phyloP scores from a whole-genome alignment of 352 stramenopile species.

The Phytophthora ohioensis region DNA sequence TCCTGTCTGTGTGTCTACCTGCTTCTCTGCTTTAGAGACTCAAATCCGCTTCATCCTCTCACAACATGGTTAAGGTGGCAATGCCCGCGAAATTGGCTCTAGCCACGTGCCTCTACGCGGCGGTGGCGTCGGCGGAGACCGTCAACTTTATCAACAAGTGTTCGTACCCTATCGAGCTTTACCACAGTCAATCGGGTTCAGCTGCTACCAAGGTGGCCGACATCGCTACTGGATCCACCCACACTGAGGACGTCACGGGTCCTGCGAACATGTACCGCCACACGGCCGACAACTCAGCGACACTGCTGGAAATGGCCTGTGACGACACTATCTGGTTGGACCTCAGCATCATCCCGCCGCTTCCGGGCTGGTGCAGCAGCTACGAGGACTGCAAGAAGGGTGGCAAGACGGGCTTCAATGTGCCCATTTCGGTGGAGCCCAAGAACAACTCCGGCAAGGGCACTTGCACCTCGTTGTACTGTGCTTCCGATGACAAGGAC shows the following conservation, averaged over 20 bases:
- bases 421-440: constrained; percentile 56
- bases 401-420: constrained; percentile 63
- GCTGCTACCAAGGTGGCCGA: constrained; percentile 22
- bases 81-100: constrained; percentile 30
- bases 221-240: constrained; percentile 31
- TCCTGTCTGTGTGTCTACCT: constrained; percentile 7
- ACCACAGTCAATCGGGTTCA: constrained; percentile 47
- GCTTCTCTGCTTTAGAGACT: constrained; percentile 22
- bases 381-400: constrained; percentile 48
- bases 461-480: constrained; percentile 50
- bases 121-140: constrained; percentile 30
- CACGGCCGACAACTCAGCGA: constrained; percentile 42
- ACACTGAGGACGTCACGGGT: constrained; percentile 30
- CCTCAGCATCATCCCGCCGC: constrained; percentile 67
- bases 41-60: background rate
- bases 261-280: constrained; percentile 66
- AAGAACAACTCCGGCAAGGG: constrained; percentile 32
- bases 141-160: constrained; percentile 64
- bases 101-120: constrained; percentile 32
- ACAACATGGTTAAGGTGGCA: constrained; percentile 45
- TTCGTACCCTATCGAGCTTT: constrained; percentile 41
- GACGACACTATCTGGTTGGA: constrained; percentile 61
- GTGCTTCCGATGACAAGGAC: constrained; percentile 33
- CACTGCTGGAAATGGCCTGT: constrained; percentile 40
- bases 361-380: constrained; percentile 40